A percentile compares a stretch with the other conserved stretches of the same genome.
Conservation (phyloP, 1,284 basidiomycete species). For the Caloboletus firmus region DNA sequence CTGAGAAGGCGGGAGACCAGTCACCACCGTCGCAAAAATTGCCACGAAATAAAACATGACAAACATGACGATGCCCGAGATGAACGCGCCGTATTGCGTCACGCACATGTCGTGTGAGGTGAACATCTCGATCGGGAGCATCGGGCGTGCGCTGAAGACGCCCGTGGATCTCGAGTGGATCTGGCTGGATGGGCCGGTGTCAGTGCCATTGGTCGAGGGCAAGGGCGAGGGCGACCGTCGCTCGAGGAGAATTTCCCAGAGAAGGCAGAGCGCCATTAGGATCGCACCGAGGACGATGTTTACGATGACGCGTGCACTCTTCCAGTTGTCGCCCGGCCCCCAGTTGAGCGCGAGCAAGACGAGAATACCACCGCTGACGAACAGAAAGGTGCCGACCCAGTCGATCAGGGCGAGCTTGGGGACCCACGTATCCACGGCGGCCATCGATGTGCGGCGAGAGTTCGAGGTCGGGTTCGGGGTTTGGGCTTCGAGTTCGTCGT, state of each 20-base stretch:
- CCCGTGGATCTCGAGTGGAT: constrained; percentile 15
- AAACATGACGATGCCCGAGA: constrained; percentile 49
- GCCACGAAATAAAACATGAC: constrained; percentile 56
- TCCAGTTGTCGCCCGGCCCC: constrained; percentile 40
- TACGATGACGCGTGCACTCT: constrained; percentile 36
- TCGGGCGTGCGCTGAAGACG: constrained; percentile 38
- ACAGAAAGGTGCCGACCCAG: constrained; percentile 47
- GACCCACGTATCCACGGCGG: constrained; percentile 22
- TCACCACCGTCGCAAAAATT: constrained; percentile 49
- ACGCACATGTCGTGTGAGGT: constrained; percentile 41
- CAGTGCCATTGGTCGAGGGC: neutral
- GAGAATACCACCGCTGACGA: constrained; percentile 39
- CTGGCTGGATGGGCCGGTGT: neutral
- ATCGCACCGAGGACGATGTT: constrained; percentile 41
- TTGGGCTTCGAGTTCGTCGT: constrained; percentile 14
- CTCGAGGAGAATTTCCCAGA: constrained; percentile 45
- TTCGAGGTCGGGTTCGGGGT: neutral
- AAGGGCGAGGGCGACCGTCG: constrained; percentile 14
- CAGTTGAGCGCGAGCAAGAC: constrained; percentile 42
- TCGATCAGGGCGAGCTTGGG: constrained; percentile 43
- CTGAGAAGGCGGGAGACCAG: constrained; percentile 37
- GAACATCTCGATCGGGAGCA: constrained; percentile 45
- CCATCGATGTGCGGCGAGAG: neutral
- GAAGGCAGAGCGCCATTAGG: constrained; percentile 37
- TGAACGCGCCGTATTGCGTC: constrained; percentile 40